These are phyloP conservation scores for Backusella australiensis DNA, from an alignment of 192 early-diverging fungal species.

Conservation along the genomic window DNA sequence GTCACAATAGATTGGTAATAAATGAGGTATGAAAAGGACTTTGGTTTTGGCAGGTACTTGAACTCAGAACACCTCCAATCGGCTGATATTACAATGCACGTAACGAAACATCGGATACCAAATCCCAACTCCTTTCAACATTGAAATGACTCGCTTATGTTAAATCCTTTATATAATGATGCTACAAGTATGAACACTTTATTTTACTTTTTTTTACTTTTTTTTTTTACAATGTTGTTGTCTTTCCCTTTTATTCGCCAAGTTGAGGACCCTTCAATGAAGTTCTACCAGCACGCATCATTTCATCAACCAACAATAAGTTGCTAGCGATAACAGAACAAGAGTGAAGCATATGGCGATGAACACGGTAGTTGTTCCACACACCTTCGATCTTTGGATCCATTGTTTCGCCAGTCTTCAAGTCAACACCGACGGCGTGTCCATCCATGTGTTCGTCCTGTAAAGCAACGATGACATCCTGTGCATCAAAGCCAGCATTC, in stretches of 20 bases:
- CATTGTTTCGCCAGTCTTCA: constrained; percentile 90
- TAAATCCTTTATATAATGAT: background rate
- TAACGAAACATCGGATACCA: background rate
- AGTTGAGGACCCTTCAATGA: constrained; percentile 39
- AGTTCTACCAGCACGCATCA: constrained; percentile 76
- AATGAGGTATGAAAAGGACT: too few species aligned
- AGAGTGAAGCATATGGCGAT: constrained; percentile 94
- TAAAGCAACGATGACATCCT: constrained; percentile 92
- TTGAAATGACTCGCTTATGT: background rate
- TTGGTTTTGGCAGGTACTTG: too few species aligned
- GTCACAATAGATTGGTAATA: too few species aligned
- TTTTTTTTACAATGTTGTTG: background rate
- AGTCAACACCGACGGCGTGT: constrained; percentile 90
- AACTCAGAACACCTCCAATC: too few species aligned
- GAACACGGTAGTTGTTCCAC: constrained; percentile 98
- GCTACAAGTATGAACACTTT: background rate
- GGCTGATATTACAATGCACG: background rate
- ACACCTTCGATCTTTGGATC: constrained; percentile 93
- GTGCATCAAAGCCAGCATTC: constrained; percentile 95
- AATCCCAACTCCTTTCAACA: background rate
- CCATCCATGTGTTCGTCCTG: constrained; percentile 92
- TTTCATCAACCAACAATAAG: constrained; percentile 96
- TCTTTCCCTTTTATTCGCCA: constrained; percentile 11
- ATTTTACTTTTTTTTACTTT: background rate
- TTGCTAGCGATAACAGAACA: constrained; percentile 98